Evolutionary conservation across 2,329 filamentous ascomycete genomes (phyloP).

Genomic region (Colletotrichum camelliae): DNA sequence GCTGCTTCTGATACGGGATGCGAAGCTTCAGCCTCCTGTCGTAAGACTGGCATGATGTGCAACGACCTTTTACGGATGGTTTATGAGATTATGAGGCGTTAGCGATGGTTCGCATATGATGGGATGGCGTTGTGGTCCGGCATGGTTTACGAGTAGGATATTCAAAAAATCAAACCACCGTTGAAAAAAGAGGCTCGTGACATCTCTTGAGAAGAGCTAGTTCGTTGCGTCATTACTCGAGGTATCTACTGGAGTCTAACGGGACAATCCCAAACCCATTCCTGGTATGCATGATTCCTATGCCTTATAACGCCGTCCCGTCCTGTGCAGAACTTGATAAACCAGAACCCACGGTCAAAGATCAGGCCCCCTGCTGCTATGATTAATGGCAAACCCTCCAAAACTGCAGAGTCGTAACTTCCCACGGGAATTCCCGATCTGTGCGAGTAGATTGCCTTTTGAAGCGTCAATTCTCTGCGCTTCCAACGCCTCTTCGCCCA

Average conservation of each 20-base stretch:
- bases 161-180: neutral
- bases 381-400: neutral
- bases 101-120: neutral
- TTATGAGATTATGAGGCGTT: conserved; percentile 13
- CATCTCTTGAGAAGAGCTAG: neutral
- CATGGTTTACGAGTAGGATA: neutral
- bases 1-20: neutral
- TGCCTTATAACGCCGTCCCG: conserved; percentile 14
- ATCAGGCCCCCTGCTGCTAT: neutral
- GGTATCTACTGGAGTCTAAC: conserved; percentile 23
- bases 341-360: neutral
- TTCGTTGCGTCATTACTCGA: conserved; percentile 21
- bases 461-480: neutral
- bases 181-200: neutral
- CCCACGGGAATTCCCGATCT: neutral
- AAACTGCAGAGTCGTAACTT: neutral
- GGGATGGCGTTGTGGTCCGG: neutral
- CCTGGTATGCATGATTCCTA: conserved; percentile 19
- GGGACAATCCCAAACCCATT: conserved; percentile 12
- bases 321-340: conserved; percentile 4
- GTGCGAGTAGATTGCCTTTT: neutral
- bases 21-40: neutral
- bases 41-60: neutral
- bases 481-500: neutral
- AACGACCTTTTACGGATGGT: neutral